Evolutionary conservation across 179 eudicot genomes (phyloP).

Genomic region (Kewa caespitosa): DNA sequence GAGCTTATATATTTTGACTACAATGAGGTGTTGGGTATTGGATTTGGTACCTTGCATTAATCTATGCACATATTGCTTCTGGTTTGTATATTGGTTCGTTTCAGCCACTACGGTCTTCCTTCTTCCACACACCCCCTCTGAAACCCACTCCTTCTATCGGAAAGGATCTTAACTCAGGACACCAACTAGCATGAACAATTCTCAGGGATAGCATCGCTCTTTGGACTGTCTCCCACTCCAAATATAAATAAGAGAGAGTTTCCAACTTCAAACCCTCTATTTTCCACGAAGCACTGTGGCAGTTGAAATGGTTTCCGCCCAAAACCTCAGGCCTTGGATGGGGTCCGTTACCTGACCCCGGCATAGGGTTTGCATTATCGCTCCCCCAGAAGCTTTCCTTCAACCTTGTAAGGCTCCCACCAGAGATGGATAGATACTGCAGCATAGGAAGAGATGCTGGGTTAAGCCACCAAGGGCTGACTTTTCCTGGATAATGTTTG

Average conservation of each 20-base stretch:
- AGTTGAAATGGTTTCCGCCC: no score
- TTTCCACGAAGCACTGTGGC: conserved; percentile 38
- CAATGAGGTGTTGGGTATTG: no score
- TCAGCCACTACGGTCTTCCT: conserved; percentile 29
- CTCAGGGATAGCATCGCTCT: conserved; percentile 36
- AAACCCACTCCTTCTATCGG: conserved; percentile 42
- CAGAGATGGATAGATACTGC: conserved; percentile 36
- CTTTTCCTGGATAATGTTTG: conserved; percentile 44
- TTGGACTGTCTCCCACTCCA: conserved; percentile 35
- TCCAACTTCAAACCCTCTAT: conserved; percentile 51
- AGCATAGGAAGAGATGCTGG: conserved; percentile 38
- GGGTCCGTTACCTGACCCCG: no score
- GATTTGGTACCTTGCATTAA: neutral
- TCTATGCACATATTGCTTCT: neutral
- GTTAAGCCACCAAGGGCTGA: conserved; percentile 45
- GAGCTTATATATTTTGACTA: no score
- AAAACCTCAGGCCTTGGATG: no score
- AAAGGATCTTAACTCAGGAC: conserved; percentile 40
- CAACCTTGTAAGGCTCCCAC: conserved; percentile 34
- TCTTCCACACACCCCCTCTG: conserved; percentile 50
- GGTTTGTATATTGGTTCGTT: neutral
- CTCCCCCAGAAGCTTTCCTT: conserved; percentile 34
- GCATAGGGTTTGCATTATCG: no score
- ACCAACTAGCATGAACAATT: conserved; percentile 40
- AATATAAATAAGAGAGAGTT: conserved; percentile 39